phyloP scores from a whole-genome alignment of 352 stramenopile genomes.

The Pythium monospermum region DNA sequence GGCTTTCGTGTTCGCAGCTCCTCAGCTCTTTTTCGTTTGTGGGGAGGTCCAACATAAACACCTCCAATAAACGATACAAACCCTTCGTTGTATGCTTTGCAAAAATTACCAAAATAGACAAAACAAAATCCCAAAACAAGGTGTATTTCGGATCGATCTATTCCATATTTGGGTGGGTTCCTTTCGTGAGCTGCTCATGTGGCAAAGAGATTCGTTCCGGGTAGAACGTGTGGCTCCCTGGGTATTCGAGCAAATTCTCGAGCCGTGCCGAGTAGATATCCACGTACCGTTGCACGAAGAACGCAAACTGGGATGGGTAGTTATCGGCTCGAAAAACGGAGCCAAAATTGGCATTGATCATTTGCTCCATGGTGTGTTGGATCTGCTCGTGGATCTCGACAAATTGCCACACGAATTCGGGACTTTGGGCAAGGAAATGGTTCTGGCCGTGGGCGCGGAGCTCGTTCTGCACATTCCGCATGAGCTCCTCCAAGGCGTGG shows the following conservation, averaged over 20 bases:
- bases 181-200: conserved; percentile 34
- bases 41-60: not conserved
- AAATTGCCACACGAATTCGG: conserved; percentile 55
- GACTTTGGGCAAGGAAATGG: conserved; percentile 30
- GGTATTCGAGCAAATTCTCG: conserved; percentile 79
- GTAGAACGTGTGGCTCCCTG: conserved; percentile 83
- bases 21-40: not conserved
- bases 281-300: conserved; percentile 83
- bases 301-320: conserved; percentile 84
- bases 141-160: conserved; percentile 4
- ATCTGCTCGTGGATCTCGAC: conserved; percentile 57
- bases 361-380: conserved; percentile 64
- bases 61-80: not conserved
- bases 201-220: conserved; percentile 60
- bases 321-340: conserved; percentile 82
- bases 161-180: conserved; percentile 9
- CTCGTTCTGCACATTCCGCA: conserved; percentile 61
- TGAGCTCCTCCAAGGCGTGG: conserved; percentile 52
- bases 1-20: not conserved
- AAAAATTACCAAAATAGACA: not conserved
- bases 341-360: conserved; percentile 86
- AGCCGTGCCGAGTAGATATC: conserved; percentile 86
- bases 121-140: conserved; percentile 7
- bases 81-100: conserved; percentile 8
- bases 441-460: conserved; percentile 29